Percentiles rank a stretch among this genome's conserved stretches.
Evolutionary conservation across 139 green algal species (phyloP).

Genomic region (Eudorina sp.): DNA sequence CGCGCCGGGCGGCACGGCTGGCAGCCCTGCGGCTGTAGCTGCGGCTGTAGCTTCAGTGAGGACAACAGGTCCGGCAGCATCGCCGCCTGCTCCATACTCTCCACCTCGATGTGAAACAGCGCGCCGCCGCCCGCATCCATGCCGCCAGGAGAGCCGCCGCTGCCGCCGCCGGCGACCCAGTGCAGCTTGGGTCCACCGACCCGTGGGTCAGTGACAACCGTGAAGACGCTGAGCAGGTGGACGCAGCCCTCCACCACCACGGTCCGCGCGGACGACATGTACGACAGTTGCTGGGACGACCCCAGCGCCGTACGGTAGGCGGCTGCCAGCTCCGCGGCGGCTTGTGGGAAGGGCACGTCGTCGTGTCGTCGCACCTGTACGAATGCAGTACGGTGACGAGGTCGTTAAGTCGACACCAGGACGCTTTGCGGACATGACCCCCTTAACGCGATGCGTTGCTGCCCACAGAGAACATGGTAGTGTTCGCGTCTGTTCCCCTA

Average conservation of each 20-base stretch:
- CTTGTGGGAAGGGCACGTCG: neutral
- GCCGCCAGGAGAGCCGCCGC: too few relatives aligned
- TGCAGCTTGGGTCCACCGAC: neutral
- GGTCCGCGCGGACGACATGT: neutral
- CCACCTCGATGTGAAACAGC: neutral
- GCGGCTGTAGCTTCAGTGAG: neutral
- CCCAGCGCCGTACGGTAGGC: too few relatives aligned
- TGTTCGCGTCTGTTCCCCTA: too few relatives aligned
- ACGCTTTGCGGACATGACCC: too few relatives aligned
- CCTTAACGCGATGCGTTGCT: neutral
- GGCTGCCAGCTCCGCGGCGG: too few relatives aligned
- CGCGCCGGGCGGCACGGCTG: too few relatives aligned
- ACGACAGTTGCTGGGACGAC: neutral
- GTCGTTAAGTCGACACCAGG: too few relatives aligned
- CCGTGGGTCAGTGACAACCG: neutral
- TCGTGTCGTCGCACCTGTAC: neutral
- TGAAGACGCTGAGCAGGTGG: constrained; percentile 34
- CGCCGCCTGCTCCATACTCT: neutral
- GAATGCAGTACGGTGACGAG: too few relatives aligned
- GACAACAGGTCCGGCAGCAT: neutral
- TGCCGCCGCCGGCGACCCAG: neutral
- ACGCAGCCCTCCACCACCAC: constrained; percentile 41
- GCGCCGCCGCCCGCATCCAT: too few relatives aligned
- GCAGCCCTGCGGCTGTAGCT: too few relatives aligned
- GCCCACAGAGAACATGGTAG: too few relatives aligned